These are phyloP conservation scores for Zygoascus sp. DNA, from an alignment of 1,139 yeast species.

Conservation along the genomic window DNA sequence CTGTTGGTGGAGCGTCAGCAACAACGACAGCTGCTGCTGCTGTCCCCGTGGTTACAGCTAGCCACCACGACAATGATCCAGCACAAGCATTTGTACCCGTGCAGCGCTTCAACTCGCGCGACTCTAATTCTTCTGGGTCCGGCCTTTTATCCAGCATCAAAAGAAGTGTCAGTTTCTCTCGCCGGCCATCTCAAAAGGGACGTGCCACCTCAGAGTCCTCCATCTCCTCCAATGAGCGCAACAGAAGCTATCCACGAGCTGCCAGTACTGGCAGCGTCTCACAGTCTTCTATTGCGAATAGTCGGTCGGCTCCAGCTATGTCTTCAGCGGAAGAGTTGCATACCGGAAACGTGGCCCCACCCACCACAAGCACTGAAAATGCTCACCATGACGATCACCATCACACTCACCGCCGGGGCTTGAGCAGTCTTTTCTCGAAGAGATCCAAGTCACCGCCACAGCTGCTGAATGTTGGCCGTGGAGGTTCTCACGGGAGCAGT, in stretches of 20 bases:
- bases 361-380: conserved; percentile 3
- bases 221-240: conserved; percentile 3
- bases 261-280: background rate
- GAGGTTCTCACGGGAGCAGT: background rate
- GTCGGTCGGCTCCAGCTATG: conserved; percentile 14
- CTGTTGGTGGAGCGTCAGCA: background rate
- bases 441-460: conserved; percentile 19
- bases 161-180: conserved; percentile 24
- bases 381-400: background rate
- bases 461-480: conserved; percentile 1
- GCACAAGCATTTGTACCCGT: background rate
- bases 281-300: background rate
- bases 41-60: no score
- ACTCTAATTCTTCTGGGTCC: conserved; percentile 10
- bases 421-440: conserved; percentile 18
- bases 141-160: conserved; percentile 20
- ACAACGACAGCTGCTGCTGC: background rate
- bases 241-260: background rate
- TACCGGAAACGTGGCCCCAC: no score
- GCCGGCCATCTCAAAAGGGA: conserved; percentile 21
- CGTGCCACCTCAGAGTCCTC: conserved; percentile 20
- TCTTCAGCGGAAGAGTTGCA: background rate
- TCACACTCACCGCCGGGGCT: conserved; percentile 14
- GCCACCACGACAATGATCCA: background rate
- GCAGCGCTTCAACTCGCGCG: background rate